Conservation (phyloP, 1,139 yeast species). For the Scheffersomyces lignicola region DNA sequence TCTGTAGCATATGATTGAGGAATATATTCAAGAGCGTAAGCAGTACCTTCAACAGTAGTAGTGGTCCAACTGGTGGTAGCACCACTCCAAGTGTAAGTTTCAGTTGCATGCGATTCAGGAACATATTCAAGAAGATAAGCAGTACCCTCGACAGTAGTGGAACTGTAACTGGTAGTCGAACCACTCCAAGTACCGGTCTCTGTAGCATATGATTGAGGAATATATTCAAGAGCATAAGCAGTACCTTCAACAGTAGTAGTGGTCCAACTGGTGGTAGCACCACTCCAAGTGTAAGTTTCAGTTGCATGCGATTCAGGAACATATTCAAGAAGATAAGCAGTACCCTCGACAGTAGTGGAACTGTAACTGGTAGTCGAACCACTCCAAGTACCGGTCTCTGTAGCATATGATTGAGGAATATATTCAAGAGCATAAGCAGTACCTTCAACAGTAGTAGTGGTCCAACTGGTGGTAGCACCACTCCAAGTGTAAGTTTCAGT, state of each 20-base stretch:
- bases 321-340: background rate
- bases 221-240: background rate
- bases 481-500: background rate
- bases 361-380: background rate
- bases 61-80: background rate
- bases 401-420: too few relatives aligned
- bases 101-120: background rate
- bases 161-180: background rate
- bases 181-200: background rate
- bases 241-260: conserved; percentile 1
- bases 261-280: background rate
- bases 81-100: background rate
- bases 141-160: conserved; percentile 1
- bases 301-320: background rate
- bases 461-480: background rate
- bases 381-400: background rate
- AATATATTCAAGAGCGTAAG: background rate
- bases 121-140: background rate
- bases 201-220: conserved; percentile 1
- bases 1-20: conserved; percentile 1
- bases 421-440: too few relatives aligned
- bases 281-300: conserved; percentile 1
- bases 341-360: too few relatives aligned
- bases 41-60: conserved; percentile 1
- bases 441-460: conserved; percentile 1